Percentiles rank a stretch among this genome's conserved stretches.
These are phyloP conservation scores for Schoenoplectus tabernaemontani DNA, from an alignment of 202 grass and related monocot genomes.

Conservation along the genomic window DNA sequence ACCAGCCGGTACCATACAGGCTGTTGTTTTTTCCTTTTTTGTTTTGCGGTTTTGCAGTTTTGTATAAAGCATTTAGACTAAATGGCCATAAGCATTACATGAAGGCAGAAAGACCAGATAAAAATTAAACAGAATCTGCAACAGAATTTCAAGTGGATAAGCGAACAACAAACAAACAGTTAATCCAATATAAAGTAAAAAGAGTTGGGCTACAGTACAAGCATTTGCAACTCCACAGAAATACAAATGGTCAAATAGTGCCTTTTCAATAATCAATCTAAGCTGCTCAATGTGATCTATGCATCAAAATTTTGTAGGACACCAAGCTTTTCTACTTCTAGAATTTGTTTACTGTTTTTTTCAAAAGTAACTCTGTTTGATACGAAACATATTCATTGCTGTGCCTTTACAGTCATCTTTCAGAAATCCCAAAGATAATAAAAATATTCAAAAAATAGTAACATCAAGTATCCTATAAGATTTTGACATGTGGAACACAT, in stretches of 20 bases:
- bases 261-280: not conserved
- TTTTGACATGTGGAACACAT: not conserved
- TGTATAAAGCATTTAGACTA: not conserved
- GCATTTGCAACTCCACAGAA: not conserved
- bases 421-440: not conserved
- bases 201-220: not conserved
- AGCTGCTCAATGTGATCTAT: not conserved
- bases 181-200: not conserved
- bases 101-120: not conserved
- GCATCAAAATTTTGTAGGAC: not conserved
- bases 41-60: not conserved
- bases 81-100: not conserved
- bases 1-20: not conserved
- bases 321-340: not conserved
- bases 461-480: not conserved
- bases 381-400: not conserved
- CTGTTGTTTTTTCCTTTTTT: not conserved
- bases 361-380: not conserved
- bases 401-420: not conserved
- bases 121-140: not conserved
- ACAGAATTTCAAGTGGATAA: not conserved
- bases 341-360: not conserved
- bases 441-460: not conserved
- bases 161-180: not conserved
- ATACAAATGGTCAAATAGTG: not conserved